Evolutionary conservation across 2,329 filamentous ascomycete genomes (phyloP), one percentile per base, ranked within the genome.

Genomic region (Aureobasidium sp.): DNA sequence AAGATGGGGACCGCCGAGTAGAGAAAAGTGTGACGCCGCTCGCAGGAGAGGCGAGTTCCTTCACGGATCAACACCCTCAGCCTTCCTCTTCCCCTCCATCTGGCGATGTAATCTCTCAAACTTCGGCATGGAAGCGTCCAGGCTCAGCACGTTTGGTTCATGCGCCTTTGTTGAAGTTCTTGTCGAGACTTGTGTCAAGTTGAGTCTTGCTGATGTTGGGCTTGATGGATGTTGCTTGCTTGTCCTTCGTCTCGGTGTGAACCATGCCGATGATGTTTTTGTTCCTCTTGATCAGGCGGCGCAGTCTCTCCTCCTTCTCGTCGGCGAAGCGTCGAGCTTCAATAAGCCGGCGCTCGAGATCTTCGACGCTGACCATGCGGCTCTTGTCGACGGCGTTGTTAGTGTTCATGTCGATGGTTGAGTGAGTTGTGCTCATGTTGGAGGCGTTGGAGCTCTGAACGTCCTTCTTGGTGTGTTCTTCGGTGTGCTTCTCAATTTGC

Each of bases 251-350:
- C 3, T 12, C 31, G 1, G 31, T 34, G 31, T 53, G 34, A 27
- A 31, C 39, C 37, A 62, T 27, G 20, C 72, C 72, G 22, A 71
- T 49, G 44, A 70, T 36, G 65, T 68, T 69, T 68, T 67, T 68
- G 57, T 74, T 74, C 67, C 67, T 72, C 70, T 72, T 73, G 15
- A 74, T 70, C 31, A 68, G 45, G 67, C 70, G 72, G 65, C 67
- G 68, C 61, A 74, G 58, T 27, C 63, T 62, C 39, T 63, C 64
- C 66, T 74, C 72, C 64, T 66, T 70, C 65, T 74, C 72, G 37
- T 74, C 71, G 22, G 65, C 68, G 20, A 66, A 61, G 57, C 67
- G 66, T 64, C 63, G 71, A 9, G 70, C 70, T 52, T 72, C 69
- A 27, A 52, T 56, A 64, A 73, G 61, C 61, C 67, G 65, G 56